Evolutionary conservation across 208 protist species (phyloP).

Genomic region (Wallacemonas collosoma): DNA sequence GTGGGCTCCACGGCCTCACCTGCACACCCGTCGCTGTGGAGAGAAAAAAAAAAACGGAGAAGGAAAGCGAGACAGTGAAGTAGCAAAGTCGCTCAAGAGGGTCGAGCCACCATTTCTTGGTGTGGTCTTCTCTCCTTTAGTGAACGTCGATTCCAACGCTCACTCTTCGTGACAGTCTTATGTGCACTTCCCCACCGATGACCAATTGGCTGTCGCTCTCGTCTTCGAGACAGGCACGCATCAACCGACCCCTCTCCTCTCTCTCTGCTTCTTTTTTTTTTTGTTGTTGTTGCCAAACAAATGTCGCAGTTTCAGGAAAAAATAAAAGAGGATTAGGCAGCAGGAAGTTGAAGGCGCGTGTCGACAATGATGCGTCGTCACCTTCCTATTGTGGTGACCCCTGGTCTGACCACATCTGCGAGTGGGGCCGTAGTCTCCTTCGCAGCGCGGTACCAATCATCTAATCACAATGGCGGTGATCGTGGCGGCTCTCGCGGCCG

Average conservation of each 20-base stretch:
- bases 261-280: slow-evolving; percentile 8
- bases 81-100: too few relatives aligned
- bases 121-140: too few relatives aligned
- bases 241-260: background rate
- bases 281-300: too few relatives aligned
- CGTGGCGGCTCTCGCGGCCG: background rate
- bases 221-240: background rate
- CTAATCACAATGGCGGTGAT: slow-evolving; percentile 12
- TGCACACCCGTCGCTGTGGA: too few relatives aligned
- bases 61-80: too few relatives aligned
- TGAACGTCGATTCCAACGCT: too few relatives aligned
- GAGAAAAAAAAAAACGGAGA: too few relatives aligned
- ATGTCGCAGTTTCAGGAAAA: slow-evolving; percentile 1
- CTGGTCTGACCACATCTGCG: background rate
- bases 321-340: slow-evolving; percentile 2
- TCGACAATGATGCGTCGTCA: slow-evolving; percentile 43
- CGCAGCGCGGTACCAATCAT: slow-evolving; percentile 6
- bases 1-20: too few relatives aligned
- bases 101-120: too few relatives aligned
- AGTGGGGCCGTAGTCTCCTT: background rate
- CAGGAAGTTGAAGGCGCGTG: too few relatives aligned
- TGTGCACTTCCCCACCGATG: background rate
- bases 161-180: too few relatives aligned
- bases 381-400: slow-evolving; percentile 13
- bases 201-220: background rate